Percentiles rank a stretch among this genome's conserved stretches.
These are phyloP conservation scores for Candida argentea DNA, from an alignment of 805 yeast genomes.

Conservation along the genomic window DNA sequence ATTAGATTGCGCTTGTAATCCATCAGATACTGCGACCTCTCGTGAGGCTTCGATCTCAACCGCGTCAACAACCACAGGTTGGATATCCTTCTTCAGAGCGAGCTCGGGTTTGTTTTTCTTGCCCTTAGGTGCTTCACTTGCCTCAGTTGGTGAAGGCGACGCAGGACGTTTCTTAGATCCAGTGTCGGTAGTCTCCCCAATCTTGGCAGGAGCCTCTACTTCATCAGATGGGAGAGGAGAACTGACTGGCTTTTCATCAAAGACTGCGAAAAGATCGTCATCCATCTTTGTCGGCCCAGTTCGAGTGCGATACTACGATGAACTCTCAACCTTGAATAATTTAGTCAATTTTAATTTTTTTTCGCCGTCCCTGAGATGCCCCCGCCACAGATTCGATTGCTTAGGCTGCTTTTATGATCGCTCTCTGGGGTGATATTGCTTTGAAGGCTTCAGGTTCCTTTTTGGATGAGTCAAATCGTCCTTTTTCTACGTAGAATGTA, in stretches of 20 bases:
- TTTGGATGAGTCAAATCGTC: not conserved
- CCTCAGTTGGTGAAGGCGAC: constrained; percentile 1
- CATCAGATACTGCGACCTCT: constrained; percentile 77
- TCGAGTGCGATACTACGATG: too few species aligned
- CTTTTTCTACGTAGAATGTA: not conserved
- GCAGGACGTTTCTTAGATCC: constrained; percentile 8
- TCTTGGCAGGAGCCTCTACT: constrained; percentile 11
- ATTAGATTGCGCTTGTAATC: constrained; percentile 35
- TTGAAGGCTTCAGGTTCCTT: not conserved
- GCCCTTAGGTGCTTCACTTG: constrained; percentile 7
- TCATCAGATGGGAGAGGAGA: constrained; percentile 17
- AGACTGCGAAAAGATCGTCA: constrained; percentile 55
- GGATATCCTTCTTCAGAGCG: constrained; percentile 33
- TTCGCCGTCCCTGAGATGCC: too few species aligned
- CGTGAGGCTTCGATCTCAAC: constrained; percentile 84
- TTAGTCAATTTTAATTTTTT: too few species aligned
- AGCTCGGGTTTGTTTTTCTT: constrained; percentile 11
- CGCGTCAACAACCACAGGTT: constrained; percentile 76
- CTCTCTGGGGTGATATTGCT: not conserved
- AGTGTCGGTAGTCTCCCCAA: constrained; percentile 16
- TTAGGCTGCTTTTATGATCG: too few species aligned
- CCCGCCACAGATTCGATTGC: too few species aligned
- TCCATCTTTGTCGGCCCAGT: too few species aligned
- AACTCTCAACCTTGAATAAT: too few species aligned
- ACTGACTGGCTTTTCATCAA: constrained; percentile 42